phyloP scores from a whole-genome alignment of 1,284 basidiomycete species.

The Anthracocystis panici-leucophaei region DNA sequence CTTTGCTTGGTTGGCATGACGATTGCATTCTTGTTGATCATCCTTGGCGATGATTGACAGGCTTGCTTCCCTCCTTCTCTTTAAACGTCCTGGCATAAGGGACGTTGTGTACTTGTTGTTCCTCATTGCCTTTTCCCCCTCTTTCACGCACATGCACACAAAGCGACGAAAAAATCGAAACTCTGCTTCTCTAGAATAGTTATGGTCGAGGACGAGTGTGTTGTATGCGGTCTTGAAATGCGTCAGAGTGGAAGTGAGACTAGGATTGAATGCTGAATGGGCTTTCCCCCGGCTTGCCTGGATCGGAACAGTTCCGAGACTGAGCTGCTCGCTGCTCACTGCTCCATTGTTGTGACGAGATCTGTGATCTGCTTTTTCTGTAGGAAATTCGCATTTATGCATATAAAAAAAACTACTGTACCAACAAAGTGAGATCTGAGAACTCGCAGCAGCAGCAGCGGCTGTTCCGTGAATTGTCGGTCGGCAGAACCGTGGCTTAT shows the following conservation, averaged over 20 bases:
- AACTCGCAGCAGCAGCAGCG: background rate
- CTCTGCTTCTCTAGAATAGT: conserved; percentile 44
- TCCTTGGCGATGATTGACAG: background rate
- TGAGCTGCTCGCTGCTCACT: background rate
- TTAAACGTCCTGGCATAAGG: conserved; percentile 16
- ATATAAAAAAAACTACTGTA: background rate
- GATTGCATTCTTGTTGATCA: background rate
- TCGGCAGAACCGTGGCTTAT: background rate
- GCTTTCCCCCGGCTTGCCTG: background rate
- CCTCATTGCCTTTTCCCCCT: conserved; percentile 13
- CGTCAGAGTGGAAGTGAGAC: background rate
- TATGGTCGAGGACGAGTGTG: background rate
- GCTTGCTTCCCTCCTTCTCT: conserved; percentile 8
- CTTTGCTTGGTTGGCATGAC: conserved; percentile 18
- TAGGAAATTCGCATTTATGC: background rate
- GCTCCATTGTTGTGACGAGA: conserved; percentile 1
- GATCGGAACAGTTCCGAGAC: background rate
- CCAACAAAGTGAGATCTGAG: background rate
- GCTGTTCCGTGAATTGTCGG: no score
- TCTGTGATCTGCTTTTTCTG: background rate
- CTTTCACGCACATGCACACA: conserved; percentile 30
- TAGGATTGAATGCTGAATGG: background rate
- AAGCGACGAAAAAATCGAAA: conserved; percentile 36
- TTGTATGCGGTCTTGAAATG: background rate
- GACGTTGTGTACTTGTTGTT: conserved; percentile 47